phyloP scores from a whole-genome alignment of 345 rosid genomes.

The Clausena lansium region DNA sequence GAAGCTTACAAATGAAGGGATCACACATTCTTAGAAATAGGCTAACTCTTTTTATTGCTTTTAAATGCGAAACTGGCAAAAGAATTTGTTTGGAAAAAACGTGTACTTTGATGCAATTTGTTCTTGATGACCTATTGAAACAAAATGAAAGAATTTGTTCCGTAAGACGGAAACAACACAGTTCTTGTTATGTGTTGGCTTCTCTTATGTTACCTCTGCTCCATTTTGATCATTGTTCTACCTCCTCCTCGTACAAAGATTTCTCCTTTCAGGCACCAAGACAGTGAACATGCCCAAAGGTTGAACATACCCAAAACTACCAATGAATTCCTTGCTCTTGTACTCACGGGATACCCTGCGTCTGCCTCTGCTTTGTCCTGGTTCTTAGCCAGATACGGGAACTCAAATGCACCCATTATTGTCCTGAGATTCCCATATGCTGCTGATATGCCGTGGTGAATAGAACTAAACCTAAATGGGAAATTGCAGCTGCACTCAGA shows the following conservation, averaged over 20 bases:
- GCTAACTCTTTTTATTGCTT: background rate
- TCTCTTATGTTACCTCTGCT: background rate
- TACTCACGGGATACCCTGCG: slow-evolving; percentile 13
- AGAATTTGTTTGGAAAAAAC: background rate
- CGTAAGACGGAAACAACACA: background rate
- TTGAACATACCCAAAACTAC: too few species aligned
- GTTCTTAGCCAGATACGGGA: slow-evolving; percentile 9
- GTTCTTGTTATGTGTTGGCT: background rate
- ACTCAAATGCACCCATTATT: background rate
- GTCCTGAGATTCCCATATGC: background rate
- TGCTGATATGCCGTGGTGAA: background rate
- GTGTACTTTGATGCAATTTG: background rate
- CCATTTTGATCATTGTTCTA: too few species aligned
- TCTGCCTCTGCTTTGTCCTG: slow-evolving; percentile 20
- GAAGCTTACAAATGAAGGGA: background rate
- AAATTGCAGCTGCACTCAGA: too few species aligned
- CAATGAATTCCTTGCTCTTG: background rate
- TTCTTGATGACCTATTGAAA: too few species aligned
- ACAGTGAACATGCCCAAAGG: background rate
- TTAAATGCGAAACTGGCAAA: background rate
- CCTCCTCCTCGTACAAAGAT: too few species aligned
- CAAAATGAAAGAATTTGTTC: background rate
- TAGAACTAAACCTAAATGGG: too few species aligned
- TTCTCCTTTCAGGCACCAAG: slow-evolving; percentile 1
- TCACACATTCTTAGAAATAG: background rate